Base-by-base conservation (phyloP, 1,284 basidiomycete species). In the Lentinula novae-zelandiae region DNA sequence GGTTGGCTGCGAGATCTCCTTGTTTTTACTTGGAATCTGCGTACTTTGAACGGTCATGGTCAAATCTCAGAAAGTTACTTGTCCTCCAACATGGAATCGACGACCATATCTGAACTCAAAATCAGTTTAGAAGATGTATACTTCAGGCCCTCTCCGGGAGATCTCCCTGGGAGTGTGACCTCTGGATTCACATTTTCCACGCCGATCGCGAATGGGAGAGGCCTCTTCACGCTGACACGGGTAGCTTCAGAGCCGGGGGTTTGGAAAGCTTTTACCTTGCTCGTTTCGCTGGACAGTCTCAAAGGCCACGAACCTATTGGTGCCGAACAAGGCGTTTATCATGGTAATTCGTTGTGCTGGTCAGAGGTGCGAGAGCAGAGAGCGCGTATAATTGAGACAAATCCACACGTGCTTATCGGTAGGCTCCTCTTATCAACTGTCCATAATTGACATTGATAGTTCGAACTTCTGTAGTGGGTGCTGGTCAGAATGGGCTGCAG, bases 401-500 rank as follows among this genome's bases (percentile, higher is more conserved):
- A 75, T 55, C 76, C 76, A 1, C 67, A 73, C 38, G 76, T 74
- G 27, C 57, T 78, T 0, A 73, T 78, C 42, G 64, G 72, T 73
- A 42, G 2, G 36, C 5, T 38, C 36, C 7, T n/a, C 4, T 17
- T 15, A 13, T 10, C 5, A 27, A 9, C 5, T 17, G 9, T 13
- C 22, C 1, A 27, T 57, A 20, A 12, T 20, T 20, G 17, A 6
- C 36, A 38, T 17, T 27, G 20, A 8, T 5, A 31, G 17, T 17
- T 17, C 17, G 17, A 9, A 31, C 15, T 22, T 50, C 44, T 54
- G 6, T 52, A 78, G 77, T 87, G 44, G 84, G 84, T 6, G 83
- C 72, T 2, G 83, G 83, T 1, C 84, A 86, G 66, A 79, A 76
- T n/a, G 84, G 83, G 0, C 70, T 87, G 12, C 77, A 76, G 33